A percentile compares a stretch with the other conserved stretches of the same genome.
phyloP scores from a whole-genome alignment of 441 rosid species.

The Metrosideros polymorpha region DNA sequence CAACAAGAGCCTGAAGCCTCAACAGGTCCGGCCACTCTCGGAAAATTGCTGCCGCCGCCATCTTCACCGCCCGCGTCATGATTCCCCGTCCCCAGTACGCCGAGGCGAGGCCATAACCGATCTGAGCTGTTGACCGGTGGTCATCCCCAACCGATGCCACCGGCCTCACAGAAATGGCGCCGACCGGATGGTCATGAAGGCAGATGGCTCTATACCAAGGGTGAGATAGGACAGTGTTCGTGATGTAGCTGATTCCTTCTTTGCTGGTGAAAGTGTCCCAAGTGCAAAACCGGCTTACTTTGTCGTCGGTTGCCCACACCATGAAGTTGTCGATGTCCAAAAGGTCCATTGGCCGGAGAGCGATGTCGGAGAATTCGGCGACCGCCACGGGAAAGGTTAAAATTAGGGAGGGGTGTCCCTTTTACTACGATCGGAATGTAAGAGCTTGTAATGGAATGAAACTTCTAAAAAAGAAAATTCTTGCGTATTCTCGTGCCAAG shows the following conservation, averaged over 20 bases:
- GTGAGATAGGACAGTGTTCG: neutral
- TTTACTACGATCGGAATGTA: neutral
- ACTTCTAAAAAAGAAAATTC: too few relatives aligned
- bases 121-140: neutral
- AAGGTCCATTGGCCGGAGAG: neutral
- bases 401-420: neutral
- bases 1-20: conserved; percentile 2
- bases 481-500: neutral
- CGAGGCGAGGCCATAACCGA: neutral
- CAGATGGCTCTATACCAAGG: neutral
- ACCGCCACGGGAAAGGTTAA: neutral
- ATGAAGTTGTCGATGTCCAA: neutral
- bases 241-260: neutral
- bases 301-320: neutral
- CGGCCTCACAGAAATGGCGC: neutral
- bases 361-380: neutral
- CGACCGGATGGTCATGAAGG: neutral
- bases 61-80: neutral
- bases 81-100: neutral
- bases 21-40: neutral
- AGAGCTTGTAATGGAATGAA: too few relatives aligned
- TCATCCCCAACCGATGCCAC: neutral
- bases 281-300: neutral
- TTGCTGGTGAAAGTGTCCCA: neutral
- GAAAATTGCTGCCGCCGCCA: neutral